Percentiles rank a stretch among this genome's conserved stretches.
phyloP scores from a whole-genome alignment of 148 eudicot genomes.

The Heliamphora exappendiculata region DNA sequence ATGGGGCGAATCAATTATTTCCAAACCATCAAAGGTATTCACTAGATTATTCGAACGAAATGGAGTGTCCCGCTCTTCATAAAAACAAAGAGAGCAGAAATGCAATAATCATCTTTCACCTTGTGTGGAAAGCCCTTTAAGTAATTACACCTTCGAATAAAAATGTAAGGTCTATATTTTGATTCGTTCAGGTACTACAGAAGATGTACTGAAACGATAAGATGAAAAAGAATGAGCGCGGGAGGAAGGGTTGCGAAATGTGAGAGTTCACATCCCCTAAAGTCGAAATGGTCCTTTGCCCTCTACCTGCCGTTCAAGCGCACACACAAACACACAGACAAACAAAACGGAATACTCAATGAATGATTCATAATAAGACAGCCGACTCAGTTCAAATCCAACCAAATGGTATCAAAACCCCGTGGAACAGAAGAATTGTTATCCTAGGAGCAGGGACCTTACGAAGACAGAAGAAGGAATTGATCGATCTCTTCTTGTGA shows the following conservation, averaged over 20 bases:
- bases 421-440: not conserved
- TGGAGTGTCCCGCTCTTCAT: not conserved
- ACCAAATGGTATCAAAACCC: not conserved
- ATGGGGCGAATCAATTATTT: too few relatives aligned
- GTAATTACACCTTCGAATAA: too few relatives aligned
- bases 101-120: not conserved
- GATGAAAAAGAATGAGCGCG: too few relatives aligned
- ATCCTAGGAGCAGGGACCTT: not conserved
- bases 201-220: not conserved
- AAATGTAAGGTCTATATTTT: too few relatives aligned
- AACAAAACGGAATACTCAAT: not conserved
- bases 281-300: not conserved
- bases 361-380: not conserved
- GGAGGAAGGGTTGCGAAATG: too few relatives aligned
- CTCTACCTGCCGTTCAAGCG: not conserved
- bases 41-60: not conserved
- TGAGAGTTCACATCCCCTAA: not conserved
- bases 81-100: not conserved
- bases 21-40: not conserved
- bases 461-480: conserved; percentile 49
- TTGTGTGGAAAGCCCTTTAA: too few relatives aligned
- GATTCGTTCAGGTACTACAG: too few relatives aligned
- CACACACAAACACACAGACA: not conserved
- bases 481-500: conserved; percentile 31
- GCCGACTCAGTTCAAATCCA: not conserved